A percentile compares a stretch with the other conserved stretches of the same genome.
phyloP scores from a whole-genome alignment of 352 stramenopile genomes.

The Nothophytophthora sp. region DNA sequence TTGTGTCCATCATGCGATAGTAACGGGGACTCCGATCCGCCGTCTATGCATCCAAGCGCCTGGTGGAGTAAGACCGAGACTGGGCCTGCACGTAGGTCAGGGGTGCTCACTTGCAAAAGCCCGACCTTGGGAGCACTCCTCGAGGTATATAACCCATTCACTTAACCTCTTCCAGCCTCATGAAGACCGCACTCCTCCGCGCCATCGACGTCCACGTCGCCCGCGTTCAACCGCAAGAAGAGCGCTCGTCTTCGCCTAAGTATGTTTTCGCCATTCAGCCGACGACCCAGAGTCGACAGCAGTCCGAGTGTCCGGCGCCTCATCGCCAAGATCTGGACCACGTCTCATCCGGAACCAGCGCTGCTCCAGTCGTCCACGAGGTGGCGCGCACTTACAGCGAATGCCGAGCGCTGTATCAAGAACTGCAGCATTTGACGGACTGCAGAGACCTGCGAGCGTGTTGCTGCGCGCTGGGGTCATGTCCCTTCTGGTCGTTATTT shows the following conservation, averaged over 20 bases:
- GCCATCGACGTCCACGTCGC: slow-evolving; percentile 53
- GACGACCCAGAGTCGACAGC: slow-evolving; percentile 5
- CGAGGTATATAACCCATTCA: too few species aligned
- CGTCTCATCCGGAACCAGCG: slow-evolving; percentile 8
- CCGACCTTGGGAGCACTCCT: too few species aligned
- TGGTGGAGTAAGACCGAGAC: too few species aligned
- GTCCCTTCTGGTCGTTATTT: slow-evolving; percentile 63
- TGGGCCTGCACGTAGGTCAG: too few species aligned
- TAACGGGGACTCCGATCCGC: too few species aligned
- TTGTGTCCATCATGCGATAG: too few species aligned
- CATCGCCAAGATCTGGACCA: slow-evolving; percentile 30
- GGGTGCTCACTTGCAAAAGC: too few species aligned
- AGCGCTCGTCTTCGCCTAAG: slow-evolving; percentile 21
- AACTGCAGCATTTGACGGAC: slow-evolving; percentile 43
- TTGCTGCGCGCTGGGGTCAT: slow-evolving; percentile 50
- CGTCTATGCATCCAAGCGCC: too few species aligned
- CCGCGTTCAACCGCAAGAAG: slow-evolving; percentile 26
- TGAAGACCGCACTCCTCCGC: slow-evolving; percentile 45
- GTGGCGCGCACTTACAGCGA: slow-evolving; percentile 54
- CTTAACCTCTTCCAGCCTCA: too few species aligned
- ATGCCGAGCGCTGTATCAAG: slow-evolving; percentile 47
- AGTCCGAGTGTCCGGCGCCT: background rate
- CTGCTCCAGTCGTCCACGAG: slow-evolving; percentile 36
- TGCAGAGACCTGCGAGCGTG: slow-evolving; percentile 41
- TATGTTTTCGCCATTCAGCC: slow-evolving; percentile 59